Percentiles rank a stretch among this genome's conserved stretches.
These are phyloP conservation scores for Camellia granthamiana DNA, from an alignment of 148 eudicot species.

Conservation along the genomic window DNA sequence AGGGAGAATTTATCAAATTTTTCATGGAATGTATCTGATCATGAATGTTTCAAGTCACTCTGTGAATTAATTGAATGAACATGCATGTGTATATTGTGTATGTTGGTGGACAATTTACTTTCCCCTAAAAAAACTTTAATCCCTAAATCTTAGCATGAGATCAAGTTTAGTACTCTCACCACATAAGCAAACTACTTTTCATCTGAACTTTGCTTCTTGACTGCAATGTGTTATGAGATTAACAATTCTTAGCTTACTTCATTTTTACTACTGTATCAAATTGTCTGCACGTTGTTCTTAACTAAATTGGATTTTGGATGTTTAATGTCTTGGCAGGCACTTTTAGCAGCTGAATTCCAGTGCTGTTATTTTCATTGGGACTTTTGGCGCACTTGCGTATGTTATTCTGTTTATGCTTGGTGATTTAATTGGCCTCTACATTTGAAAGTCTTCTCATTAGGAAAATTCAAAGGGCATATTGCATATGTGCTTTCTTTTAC, in stretches of 20 bases:
- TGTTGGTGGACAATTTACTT: neutral
- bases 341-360: no score
- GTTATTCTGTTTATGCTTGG: neutral
- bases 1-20: no score
- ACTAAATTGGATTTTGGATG: no score
- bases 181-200: neutral
- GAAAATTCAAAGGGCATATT: neutral
- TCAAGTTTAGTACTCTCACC: neutral
- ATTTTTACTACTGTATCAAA: neutral
- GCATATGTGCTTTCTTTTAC: neutral
- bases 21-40: no score
- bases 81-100: no score
- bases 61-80: no score
- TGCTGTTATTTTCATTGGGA: no score
- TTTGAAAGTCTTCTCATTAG: neutral
- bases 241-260: neutral
- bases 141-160: neutral
- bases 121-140: neutral
- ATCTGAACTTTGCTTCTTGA: neutral
- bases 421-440: neutral
- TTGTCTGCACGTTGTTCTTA: no score
- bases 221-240: neutral
- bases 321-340: no score
- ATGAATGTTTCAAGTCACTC: no score
- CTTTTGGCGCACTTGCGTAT: no score